phyloP scores from a whole-genome alignment of 148 eudicot species.

The Heliamphora exappendiculata region DNA sequence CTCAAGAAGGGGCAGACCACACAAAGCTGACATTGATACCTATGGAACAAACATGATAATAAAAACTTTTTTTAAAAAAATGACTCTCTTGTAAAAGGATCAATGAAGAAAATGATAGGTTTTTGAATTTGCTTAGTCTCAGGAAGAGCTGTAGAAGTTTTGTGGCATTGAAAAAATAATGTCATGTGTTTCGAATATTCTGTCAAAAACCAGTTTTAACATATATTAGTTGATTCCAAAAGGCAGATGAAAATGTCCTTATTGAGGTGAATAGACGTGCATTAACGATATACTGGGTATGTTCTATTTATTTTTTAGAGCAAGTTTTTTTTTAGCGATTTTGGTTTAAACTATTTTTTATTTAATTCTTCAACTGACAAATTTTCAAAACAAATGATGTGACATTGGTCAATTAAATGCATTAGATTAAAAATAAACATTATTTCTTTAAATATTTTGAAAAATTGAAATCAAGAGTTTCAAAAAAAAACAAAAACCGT shows the following conservation, averaged over 20 bases:
- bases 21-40: constrained; percentile 66
- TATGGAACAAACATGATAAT: constrained; percentile 11
- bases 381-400: no score
- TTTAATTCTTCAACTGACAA: no score
- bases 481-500: no score
- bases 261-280: not conserved
- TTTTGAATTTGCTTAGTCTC: not conserved
- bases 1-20: constrained; percentile 80
- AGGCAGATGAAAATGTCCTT: not conserved
- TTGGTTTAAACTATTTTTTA: no score
- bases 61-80: not conserved
- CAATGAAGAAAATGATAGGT: not conserved
- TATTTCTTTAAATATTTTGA: no score
- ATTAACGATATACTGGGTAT: not conserved
- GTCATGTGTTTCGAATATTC: not conserved
- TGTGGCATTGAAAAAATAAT: not conserved
- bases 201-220: not conserved
- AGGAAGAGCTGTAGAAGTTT: not conserved
- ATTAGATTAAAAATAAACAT: no score
- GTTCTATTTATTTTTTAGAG: no score
- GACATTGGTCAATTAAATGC: no score
- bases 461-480: no score
- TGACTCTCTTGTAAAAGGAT: not conserved
- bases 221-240: not conserved
- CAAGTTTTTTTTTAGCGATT: no score